These are phyloP conservation scores for Tremella fuciformis DNA, from an alignment of 768 basidiomycete genomes.

Conservation along the genomic window DNA sequence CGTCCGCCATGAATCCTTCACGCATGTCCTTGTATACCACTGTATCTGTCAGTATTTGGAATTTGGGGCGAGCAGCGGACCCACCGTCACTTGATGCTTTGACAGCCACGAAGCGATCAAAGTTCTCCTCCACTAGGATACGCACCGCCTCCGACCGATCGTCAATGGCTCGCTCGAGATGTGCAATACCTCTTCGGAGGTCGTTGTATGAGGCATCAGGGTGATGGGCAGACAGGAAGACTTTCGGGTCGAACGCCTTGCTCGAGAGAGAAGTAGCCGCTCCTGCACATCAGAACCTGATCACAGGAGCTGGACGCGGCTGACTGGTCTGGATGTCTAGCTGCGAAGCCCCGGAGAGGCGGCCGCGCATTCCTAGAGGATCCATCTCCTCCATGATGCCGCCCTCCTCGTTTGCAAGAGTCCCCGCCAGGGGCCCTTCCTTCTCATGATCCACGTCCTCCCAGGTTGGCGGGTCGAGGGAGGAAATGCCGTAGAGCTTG, in stretches of 20 bases:
- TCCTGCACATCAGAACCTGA: conserved; percentile 57
- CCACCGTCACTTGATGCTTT: conserved; percentile 94
- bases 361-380: conserved; percentile 62
- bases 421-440: conserved; percentile 69
- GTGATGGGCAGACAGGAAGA: conserved; percentile 83
- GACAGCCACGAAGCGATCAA: conserved; percentile 94
- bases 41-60: conserved; percentile 51
- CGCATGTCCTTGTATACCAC: conserved; percentile 90
- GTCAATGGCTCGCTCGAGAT: conserved; percentile 76
- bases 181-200: conserved; percentile 70
- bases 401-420: conserved; percentile 42
- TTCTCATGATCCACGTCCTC: conserved; percentile 83
- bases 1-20: conserved; percentile 72
- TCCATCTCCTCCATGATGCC: conserved; percentile 60
- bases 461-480: conserved; percentile 78
- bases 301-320: conserved; percentile 7
- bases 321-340: conserved; percentile 61
- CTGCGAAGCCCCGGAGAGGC: conserved; percentile 32
- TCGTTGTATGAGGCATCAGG: conserved; percentile 95
- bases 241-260: conserved; percentile 93
- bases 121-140: conserved; percentile 93
- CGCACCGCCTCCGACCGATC: conserved; percentile 90
- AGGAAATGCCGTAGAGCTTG: conserved; percentile 81
- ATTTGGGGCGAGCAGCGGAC: conserved; percentile 7
- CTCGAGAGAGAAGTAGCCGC: conserved; percentile 79